Base-by-base conservation (phyloP, 805 yeast species). In the Torulaspora gathmanii region DNA sequence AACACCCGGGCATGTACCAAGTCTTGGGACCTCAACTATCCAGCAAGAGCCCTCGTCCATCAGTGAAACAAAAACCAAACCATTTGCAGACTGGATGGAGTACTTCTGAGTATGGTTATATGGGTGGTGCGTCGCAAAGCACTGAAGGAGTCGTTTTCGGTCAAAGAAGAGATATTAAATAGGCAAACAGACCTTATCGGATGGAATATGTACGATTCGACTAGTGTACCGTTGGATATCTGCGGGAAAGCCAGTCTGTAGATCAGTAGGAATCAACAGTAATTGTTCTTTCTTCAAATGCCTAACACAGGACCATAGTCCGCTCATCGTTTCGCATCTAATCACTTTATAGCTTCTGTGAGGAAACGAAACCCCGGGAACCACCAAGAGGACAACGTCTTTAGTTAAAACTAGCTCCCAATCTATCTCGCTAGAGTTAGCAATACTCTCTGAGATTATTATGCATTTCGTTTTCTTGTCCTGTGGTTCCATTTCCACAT, bases 11-110 rank as follows among this genome's bases (percentile, higher is more conserved):
- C 42, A 56, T 73, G 46, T 60, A 61, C 34, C 77, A 80, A 0
- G 72, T 77, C 1, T 67, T 81, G 26, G 87, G 87, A 0, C 87
- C 87, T 1, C 72, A 73, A 42, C 58, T 81, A 31, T 71, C 77
- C 1, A 63, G 60, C 50, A 77, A 69, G 58, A 71, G 59, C 63
- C 72, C 68, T 62, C 77, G 68, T 51, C 81, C 75, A 50, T 71
- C 60, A 12, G 65, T 72, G 5, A 87, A 83, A 8, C 70, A 61
- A 31, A 81, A 80, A 58, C 88, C 86, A 3, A 58, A 65, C 16
- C 69, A 71, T 54, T 57, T 76, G 40, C 60, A 60, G 50, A 56
- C 58, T 16, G 61, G 64, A 25, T 80, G 86, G 86, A 78, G 80
- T 51, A 70, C 82, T 0, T 48, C 69, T 8, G 83, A 80, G 51